Evolutionary conservation across 257 asterid species (phyloP).

Genomic region (Pogostemon cablin): DNA sequence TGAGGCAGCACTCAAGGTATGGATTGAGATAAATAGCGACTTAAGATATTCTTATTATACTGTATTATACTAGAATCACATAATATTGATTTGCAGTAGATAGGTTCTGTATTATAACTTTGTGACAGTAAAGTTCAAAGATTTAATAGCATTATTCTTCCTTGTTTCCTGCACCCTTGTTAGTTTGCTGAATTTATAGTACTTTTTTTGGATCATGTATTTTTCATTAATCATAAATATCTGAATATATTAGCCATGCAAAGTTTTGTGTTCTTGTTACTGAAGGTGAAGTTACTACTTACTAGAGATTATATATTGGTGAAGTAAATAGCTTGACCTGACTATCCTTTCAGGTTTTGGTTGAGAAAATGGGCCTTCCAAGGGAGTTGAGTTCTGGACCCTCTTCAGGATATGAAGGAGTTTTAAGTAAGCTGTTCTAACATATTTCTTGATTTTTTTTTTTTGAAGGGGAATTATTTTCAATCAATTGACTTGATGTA

Average conservation of each 20-base stretch:
- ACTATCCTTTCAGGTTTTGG: conserved; percentile 69
- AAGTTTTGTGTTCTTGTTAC: conserved; percentile 14
- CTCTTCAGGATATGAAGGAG: conserved; percentile 57
- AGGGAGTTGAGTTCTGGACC: conserved; percentile 50
- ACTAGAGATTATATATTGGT: conserved; percentile 11
- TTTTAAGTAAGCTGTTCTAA: conserved; percentile 61
- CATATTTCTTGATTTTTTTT: neutral
- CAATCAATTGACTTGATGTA: neutral
- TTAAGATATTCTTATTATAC: conserved; percentile 10
- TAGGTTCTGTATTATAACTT: conserved; percentile 10
- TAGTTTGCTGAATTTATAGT: conserved; percentile 6
- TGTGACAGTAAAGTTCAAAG: neutral
- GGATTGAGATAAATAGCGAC: conserved; percentile 10
- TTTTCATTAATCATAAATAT: conserved; percentile 7
- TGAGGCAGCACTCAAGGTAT: conserved; percentile 96
- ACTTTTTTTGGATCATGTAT: neutral
- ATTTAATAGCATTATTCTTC: neutral
- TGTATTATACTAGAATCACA: no score
- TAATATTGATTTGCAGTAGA: neutral
- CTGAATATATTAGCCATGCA: neutral
- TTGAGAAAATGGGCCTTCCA: conserved; percentile 97
- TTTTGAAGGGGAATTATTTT: neutral
- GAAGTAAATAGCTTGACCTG: conserved; percentile 24
- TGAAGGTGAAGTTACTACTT: neutral
- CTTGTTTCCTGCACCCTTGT: neutral